These are phyloP conservation scores for Oryza rufipogon DNA, from an alignment of 176 grass and related monocot genomes.

Conservation along the genomic window DNA sequence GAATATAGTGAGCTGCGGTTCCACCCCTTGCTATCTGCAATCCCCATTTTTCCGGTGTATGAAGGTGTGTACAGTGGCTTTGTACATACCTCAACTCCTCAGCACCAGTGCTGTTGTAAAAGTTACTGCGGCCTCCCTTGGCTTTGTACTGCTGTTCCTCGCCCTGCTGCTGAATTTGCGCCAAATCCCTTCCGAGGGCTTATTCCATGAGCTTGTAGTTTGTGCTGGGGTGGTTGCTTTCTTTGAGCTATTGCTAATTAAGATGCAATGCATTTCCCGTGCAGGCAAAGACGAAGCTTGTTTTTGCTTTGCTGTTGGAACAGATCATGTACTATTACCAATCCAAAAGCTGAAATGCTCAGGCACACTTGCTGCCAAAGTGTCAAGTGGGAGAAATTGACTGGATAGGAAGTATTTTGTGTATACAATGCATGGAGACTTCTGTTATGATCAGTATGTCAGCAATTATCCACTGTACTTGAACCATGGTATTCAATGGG, in stretches of 20 bases:
- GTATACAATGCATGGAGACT: neutral
- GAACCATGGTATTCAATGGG: neutral
- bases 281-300: neutral
- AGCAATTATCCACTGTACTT: neutral
- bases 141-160: slow-evolving; percentile 16
- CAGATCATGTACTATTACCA: neutral
- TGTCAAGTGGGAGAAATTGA: neutral
- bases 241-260: neutral
- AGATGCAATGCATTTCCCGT: neutral
- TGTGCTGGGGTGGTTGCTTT: neutral
- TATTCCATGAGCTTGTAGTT: slow-evolving; percentile 33
- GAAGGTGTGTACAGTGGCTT: neutral
- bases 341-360: slow-evolving; percentile 19
- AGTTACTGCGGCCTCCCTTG: neutral
- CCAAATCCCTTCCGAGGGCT: slow-evolving; percentile 15
- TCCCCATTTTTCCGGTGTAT: neutral
- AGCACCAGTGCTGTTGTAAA: slow-evolving; percentile 28
- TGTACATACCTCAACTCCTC: slow-evolving; percentile 42
- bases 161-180: neutral
- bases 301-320: slow-evolving; percentile 18
- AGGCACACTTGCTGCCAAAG: neutral
- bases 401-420: neutral
- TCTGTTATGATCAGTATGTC: neutral
- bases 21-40: neutral
- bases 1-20: neutral